Conservation (phyloP, 169 alveolate species). For the Eimeria necatrix region DNA sequence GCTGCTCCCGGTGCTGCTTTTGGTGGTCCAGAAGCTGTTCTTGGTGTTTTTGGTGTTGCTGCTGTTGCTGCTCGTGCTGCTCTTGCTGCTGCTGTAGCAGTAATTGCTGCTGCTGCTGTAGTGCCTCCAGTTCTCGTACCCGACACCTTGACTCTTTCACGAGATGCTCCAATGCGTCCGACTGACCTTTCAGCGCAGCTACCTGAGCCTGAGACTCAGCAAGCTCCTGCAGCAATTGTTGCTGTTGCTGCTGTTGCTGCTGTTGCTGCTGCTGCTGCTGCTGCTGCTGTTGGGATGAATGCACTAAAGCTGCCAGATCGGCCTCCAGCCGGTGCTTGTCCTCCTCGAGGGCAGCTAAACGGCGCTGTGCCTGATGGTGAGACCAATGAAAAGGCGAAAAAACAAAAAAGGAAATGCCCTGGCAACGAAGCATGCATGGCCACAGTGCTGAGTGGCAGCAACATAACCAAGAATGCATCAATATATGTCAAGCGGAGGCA, state of each 20-base stretch:
- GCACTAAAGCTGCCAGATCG: background rate
- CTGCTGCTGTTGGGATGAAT: background rate
- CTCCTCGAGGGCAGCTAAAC: background rate
- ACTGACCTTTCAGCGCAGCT: background rate
- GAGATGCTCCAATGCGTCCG: background rate
- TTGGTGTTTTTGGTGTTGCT: background rate
- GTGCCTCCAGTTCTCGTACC: background rate
- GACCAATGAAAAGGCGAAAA: background rate
- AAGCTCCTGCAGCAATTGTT: background rate
- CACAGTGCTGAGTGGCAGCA: background rate
- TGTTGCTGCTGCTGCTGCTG: background rate
- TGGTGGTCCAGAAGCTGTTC: no score
- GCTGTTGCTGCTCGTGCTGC: conserved; percentile 8
- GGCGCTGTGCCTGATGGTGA: conserved; percentile 18
- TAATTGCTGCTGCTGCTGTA: conserved; percentile 32
- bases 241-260: background rate
- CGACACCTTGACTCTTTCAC: background rate
- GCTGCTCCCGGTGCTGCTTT: conserved; percentile 32
- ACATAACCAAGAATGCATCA: background rate
- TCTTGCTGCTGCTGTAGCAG: background rate
- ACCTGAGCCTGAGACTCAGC: background rate
- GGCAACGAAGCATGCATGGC: background rate
- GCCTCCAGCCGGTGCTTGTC: conserved; percentile 10
- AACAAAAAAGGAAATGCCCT: background rate
- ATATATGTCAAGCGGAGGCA: background rate